A percentile compares a stretch with the other conserved stretches of the same genome.
These are phyloP conservation scores for Claviceps citrina DNA, from an alignment of 2,329 filamentous ascomycete genomes.

Conservation along the genomic window DNA sequence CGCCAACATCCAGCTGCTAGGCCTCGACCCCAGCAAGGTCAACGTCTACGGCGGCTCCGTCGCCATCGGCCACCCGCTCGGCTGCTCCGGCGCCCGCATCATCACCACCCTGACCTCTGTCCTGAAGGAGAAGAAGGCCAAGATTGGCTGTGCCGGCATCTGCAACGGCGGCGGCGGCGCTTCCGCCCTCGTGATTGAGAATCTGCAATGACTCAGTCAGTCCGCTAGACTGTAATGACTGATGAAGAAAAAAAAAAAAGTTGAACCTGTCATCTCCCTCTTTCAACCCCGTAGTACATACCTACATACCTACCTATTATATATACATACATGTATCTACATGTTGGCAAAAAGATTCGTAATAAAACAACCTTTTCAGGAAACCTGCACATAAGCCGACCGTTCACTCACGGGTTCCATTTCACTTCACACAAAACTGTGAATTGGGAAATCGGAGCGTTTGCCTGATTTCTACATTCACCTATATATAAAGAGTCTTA, in stretches of 20 bases:
- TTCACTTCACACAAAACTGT: too few relatives aligned
- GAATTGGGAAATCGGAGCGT: too few relatives aligned
- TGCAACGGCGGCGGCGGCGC: constrained; percentile 97
- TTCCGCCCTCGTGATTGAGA: constrained; percentile 83
- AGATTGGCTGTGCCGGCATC: constrained; percentile 86
- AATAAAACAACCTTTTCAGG: too few relatives aligned
- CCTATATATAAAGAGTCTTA: too few relatives aligned
- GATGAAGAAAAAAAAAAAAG: background rate
- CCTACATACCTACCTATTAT: too few relatives aligned
- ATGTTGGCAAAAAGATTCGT: too few relatives aligned
- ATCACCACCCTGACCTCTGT: constrained; percentile 81
- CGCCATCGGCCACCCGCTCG: constrained; percentile 87
- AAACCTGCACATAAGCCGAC: too few relatives aligned
- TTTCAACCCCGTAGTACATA: too few relatives aligned
- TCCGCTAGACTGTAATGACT: constrained; percentile 7
- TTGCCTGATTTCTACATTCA: too few relatives aligned
- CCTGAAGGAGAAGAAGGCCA: constrained; percentile 76
- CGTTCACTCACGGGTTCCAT: too few relatives aligned
- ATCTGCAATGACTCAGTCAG: constrained; percentile 38
- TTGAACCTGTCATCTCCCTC: too few relatives aligned
- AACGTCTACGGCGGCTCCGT: constrained; percentile 93
- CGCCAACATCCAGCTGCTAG: constrained; percentile 87
- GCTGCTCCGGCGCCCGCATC: constrained; percentile 86
- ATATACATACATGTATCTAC: too few relatives aligned
- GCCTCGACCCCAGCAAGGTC: constrained; percentile 67